These are phyloP conservation scores for Hygrophorus pudorinus DNA, from an alignment of 768 basidiomycete genomes.

Conservation along the genomic window DNA sequence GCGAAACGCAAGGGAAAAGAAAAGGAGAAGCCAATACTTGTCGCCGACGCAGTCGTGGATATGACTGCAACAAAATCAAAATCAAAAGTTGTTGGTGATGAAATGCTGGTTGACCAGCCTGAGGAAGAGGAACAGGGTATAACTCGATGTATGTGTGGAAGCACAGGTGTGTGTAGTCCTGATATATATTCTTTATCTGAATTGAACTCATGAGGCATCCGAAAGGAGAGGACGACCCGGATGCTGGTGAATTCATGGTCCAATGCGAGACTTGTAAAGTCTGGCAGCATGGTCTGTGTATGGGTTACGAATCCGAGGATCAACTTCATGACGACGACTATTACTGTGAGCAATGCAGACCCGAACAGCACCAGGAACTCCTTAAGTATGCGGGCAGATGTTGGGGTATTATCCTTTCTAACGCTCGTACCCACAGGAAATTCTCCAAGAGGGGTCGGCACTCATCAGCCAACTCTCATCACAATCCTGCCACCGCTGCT, in stretches of 20 bases:
- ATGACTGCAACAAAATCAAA: conserved; percentile 28
- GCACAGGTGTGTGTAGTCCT: conserved; percentile 45
- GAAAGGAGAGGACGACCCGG: conserved; percentile 58
- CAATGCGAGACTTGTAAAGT: conserved; percentile 95
- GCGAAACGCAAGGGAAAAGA: conserved; percentile 64
- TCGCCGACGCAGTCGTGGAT: conserved; percentile 20
- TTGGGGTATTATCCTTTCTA: conserved; percentile 9
- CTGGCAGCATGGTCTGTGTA: conserved; percentile 97
- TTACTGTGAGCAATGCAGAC: conserved; percentile 89
- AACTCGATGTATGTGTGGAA: conserved; percentile 84
- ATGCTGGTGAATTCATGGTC: conserved; percentile 94
- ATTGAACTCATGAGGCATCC: conserved; percentile 15
- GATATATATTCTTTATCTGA: conserved; percentile 5
- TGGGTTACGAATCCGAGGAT: conserved; percentile 80
- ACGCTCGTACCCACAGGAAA: conserved; percentile 34
- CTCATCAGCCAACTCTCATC: conserved; percentile 53
- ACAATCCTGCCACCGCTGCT: conserved; percentile 31
- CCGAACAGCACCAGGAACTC: conserved; percentile 75
- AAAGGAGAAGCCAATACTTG: conserved; percentile 27
- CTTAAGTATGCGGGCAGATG: conserved; percentile 49
- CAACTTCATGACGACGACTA: conserved; percentile 72
- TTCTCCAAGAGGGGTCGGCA: conserved; percentile 53
- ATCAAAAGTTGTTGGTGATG: neutral
- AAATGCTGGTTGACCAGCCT: conserved; percentile 29
- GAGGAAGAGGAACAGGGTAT: conserved; percentile 51